These are phyloP conservation scores for Tuctoria greenei DNA, from an alignment of 176 grass and related monocot genomes.

Conservation along the genomic window DNA sequence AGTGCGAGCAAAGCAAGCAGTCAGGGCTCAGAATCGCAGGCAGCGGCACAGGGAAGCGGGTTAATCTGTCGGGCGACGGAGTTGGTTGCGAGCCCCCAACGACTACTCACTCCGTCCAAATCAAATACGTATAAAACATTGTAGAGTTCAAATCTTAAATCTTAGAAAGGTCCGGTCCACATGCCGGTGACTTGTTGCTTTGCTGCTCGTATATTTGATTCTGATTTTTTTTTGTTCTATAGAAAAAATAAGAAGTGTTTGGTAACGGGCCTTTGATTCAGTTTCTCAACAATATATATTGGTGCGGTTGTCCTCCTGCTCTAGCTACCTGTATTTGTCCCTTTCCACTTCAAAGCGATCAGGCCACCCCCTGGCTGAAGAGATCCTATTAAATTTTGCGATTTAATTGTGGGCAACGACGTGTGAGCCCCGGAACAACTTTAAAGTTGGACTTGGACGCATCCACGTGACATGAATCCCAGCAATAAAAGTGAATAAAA, in stretches of 20 bases:
- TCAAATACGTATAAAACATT: too few species aligned
- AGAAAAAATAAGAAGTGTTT: neutral
- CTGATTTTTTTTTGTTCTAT: neutral
- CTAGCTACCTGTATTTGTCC: constrained; percentile 35
- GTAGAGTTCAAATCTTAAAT: too few species aligned
- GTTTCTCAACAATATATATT: constrained; percentile 23
- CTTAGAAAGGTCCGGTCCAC: too few species aligned
- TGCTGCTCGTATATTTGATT: neutral
- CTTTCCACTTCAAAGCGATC: constrained; percentile 30
- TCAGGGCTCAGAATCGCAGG: neutral
- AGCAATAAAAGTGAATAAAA: neutral
- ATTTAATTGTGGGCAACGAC: neutral
- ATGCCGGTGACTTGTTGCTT: neutral
- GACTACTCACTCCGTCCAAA: neutral
- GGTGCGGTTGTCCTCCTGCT: constrained; percentile 41
- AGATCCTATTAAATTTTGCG: neutral
- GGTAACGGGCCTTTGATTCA: neutral
- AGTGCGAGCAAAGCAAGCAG: neutral
- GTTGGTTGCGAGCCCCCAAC: constrained; percentile 22
- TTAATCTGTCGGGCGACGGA: neutral
- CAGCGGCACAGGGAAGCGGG: neutral
- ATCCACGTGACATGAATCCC: neutral
- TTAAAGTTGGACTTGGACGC: neutral
- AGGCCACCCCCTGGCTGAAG: neutral
- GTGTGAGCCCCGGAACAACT: constrained; percentile 28